Base-by-base conservation (phyloP, 2,329 filamentous ascomycete genomes). In the Aspergillus novoparasiticus region DNA sequence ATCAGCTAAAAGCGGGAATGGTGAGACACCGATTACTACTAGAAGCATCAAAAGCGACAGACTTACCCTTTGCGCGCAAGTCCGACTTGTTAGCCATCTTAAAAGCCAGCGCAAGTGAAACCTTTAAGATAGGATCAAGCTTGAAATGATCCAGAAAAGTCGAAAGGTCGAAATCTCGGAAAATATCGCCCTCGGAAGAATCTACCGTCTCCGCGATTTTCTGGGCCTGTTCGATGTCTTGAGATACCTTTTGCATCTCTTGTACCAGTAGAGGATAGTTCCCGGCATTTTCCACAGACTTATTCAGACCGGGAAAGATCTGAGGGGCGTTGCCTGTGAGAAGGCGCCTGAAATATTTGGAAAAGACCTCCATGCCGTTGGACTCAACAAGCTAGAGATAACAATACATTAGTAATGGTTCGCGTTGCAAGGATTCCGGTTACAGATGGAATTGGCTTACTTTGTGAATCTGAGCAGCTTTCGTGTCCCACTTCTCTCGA, bases 361-460 rank as follows among this genome's bases (percentile, higher is more conserved):
- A 89, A 79, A 94, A 97, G 76, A 97, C 93, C 85, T 99, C 96
- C 94, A 99, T 99, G 76, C 94, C 94, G 93, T 96, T 90, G 74
- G 94, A 94, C 87, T 97, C 90, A 82, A 98, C 90, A 78, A 98
- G 89, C 92, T 97, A 67, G 9, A 56, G 34, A 26, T 9, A 41
- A n/a, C 16, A 11, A 46, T 32, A 58, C 11, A 45, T 54, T 57
- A 53, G 23, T 0, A 12, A 34, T 30, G 2, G 11, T 12, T 21
- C 28, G 26, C 61, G 50, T 48, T 12, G 57, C 36, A 53, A 50
- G 11, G 14, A 23, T 3, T 12, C 34, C 11, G 43, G 6, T 32
- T 14, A 23, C 14, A 14, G 46, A 32, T 10, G 39, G 39, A 19
- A 66, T 84, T 21, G n/a, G 69, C 86, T 76, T 83, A 96, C 93